Conservation (phyloP, 2,329 filamentous ascomycete species). For the Piedraia hortae region DNA sequence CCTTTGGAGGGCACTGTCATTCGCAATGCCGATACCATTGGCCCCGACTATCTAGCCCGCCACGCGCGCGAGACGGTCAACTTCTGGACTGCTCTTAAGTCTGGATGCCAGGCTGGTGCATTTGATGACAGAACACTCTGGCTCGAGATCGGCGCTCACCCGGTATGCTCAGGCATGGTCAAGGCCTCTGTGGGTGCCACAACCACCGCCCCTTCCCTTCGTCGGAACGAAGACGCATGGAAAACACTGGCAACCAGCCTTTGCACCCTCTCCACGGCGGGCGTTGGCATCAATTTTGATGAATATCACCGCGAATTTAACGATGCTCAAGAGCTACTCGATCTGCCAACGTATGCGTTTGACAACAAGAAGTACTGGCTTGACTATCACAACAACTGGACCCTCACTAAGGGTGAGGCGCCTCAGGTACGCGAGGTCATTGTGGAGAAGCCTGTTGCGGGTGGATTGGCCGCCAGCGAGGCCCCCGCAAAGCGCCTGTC, state of each 20-base stretch:
- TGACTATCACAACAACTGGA: constrained; percentile 44
- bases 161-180: constrained; percentile 39
- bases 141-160: constrained; percentile 50
- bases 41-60: constrained; percentile 33
- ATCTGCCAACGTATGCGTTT: constrained; percentile 40
- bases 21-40: constrained; percentile 26
- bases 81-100: constrained; percentile 34
- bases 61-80: constrained; percentile 42
- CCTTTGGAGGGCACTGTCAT: constrained; percentile 35
- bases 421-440: constrained; percentile 14
- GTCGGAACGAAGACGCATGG: constrained; percentile 34
- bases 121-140: constrained; percentile 40
- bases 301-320: constrained; percentile 40
- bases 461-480: constrained; percentile 14
- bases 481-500: constrained; percentile 26
- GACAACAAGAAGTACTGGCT: constrained; percentile 49
- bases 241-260: constrained; percentile 32
- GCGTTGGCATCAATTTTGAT: constrained; percentile 39
- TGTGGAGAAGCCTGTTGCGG: constrained; percentile 12
- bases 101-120: constrained; percentile 28
- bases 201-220: constrained; percentile 31
- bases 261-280: constrained; percentile 30
- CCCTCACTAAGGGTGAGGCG: constrained; percentile 37
- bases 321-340: constrained; percentile 28
- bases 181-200: constrained; percentile 33